phyloP scores from a whole-genome alignment of 495 filamentous ascomycete genomes.

The Rostrohypoxylon terebratum region DNA sequence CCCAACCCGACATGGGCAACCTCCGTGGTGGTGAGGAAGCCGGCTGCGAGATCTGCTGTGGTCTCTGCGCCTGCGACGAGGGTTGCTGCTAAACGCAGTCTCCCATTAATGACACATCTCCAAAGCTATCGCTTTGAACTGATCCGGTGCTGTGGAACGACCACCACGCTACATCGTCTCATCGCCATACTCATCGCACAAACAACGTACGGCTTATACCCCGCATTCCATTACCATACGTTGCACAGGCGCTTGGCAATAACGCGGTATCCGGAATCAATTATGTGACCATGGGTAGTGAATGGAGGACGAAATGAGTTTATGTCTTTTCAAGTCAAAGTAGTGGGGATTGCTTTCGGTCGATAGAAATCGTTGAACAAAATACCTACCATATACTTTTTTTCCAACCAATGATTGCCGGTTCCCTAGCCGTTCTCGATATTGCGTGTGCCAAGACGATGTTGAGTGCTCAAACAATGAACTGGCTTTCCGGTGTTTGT shows the following conservation, averaged over 20 bases:
- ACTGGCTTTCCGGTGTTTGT: not conserved
- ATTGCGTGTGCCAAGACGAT: not conserved
- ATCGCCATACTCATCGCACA: constrained; percentile 4
- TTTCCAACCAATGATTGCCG: constrained; percentile 1
- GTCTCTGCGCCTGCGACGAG: constrained; percentile 52
- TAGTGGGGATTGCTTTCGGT: constrained; percentile 13
- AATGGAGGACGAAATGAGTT: not conserved
- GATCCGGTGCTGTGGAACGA: constrained; percentile 16
- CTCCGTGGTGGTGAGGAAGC: constrained; percentile 50
- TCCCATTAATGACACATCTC: constrained; percentile 1
- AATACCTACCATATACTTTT: not conserved
- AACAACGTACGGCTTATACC: constrained; percentile 18
- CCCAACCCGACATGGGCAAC: constrained; percentile 45
- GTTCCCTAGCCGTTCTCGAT: not conserved
- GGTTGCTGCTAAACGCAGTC: constrained; percentile 47
- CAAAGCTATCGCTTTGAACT: not conserved
- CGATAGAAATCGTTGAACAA: constrained; percentile 27
- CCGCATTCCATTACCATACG: constrained; percentile 13
- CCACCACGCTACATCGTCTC: not conserved
- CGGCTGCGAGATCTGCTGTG: constrained; percentile 52
- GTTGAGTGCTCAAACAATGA: not conserved
- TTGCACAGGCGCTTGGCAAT: constrained; percentile 17
- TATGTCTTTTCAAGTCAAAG: not conserved
- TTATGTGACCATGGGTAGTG: not conserved
- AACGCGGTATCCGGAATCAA: constrained; percentile 20